Conservation (phyloP, 768 basidiomycete species). For the Trametes elegans region DNA sequence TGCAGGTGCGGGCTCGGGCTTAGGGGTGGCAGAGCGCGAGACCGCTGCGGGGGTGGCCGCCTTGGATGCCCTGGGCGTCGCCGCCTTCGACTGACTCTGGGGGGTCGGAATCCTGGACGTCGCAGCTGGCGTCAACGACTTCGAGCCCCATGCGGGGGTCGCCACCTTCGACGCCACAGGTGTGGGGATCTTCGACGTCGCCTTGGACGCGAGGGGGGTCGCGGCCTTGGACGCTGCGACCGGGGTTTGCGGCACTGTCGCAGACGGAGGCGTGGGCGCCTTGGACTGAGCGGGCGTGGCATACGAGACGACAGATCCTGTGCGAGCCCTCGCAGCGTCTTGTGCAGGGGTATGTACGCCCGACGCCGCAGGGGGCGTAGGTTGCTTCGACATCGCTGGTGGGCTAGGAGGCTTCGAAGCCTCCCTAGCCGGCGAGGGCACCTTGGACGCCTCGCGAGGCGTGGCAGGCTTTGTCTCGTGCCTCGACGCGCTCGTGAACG, state of each 20-base stretch:
- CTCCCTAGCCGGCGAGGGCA: neutral
- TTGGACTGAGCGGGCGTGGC: neutral
- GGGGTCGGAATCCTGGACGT: constrained; percentile 20
- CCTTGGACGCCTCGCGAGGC: constrained; percentile 2
- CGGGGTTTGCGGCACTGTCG: constrained; percentile 13
- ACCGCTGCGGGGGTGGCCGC: constrained; percentile 1
- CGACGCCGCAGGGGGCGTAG: constrained; percentile 10
- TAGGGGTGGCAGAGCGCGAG: constrained; percentile 1
- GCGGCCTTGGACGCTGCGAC: constrained; percentile 15
- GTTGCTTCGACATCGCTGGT: constrained; percentile 6
- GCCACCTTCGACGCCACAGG: constrained; percentile 20
- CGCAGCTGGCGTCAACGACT: neutral
- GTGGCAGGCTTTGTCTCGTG: constrained; percentile 8
- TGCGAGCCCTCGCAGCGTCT: neutral
- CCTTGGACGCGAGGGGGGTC: constrained; percentile 15
- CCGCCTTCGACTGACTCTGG: constrained; percentile 14
- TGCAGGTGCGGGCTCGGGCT: constrained; percentile 9
- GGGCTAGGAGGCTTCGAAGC: constrained; percentile 1
- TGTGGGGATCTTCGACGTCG: constrained; percentile 21
- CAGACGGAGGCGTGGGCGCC: neutral
- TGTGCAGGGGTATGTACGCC: neutral
- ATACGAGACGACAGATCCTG: constrained; percentile 11
- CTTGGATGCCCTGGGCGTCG: constrained; percentile 18
- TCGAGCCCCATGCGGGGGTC: constrained; percentile 19
- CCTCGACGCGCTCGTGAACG: constrained; percentile 7